Evolutionary conservation across 202 grass and related monocot species (phyloP), one percentile per base, ranked within the genome.

Genomic region (Thinopyrum obtusiflorum): DNA sequence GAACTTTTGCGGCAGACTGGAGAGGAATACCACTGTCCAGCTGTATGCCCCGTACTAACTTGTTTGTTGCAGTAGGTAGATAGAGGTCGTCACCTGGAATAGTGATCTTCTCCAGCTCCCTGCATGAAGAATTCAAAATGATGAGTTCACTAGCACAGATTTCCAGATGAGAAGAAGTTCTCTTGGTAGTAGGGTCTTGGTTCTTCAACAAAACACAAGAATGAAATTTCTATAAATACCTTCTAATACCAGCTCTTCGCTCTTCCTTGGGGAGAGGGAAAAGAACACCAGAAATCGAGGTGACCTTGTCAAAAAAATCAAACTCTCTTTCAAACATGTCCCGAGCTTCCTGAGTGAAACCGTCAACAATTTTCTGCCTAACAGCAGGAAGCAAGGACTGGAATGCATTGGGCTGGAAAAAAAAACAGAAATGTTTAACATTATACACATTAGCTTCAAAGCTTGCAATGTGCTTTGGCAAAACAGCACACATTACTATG

Each of bases 1-100:
- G 97, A 91, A 99, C 97, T 96, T 99, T 99, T 86, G 97, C 97
- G 29, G 97, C 97, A 65, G 97, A 99, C 79, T 99, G 97, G 68
- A 99, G 97, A 40, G 97, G 97, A 79, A 96, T 99, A 57, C 97
- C 97, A 73, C 97, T 99, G 80, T 96, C 93, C 83, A 99, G 73
- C 82, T 94, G 93, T 88, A 99, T 96, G 78, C 97, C 93, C 86
- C 80, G 84, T 61, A 99, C 97, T 74, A 99, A 85, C 86, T 96
- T 99, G 84, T 94, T 99, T 87, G 91, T 91, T 81, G 97, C 97
- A 74, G 97, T 99, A 77, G 97, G 97, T 75, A 99, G 74, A 88
- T 99, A 99, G 59, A 99, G 90, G 65, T 99, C 93, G 76, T 96
- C 97, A 76, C 97, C 97, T 80, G 94, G 87, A 69, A 99, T 39